Base-by-base conservation (phyloP, 148 eudicot genomes). In the Diospyros lotus region DNA sequence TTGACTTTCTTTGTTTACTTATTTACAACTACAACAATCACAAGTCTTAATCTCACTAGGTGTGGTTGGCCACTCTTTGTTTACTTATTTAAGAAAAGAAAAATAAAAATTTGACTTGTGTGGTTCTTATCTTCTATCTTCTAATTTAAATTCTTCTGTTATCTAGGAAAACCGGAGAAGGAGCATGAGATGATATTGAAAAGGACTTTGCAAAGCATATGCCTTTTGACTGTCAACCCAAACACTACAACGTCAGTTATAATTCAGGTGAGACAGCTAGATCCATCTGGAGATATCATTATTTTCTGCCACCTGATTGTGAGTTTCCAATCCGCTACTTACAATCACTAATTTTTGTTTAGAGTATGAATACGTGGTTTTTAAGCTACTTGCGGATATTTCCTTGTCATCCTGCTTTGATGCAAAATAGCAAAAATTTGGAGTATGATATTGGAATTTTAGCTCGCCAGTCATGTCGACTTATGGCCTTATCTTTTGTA, bases 121-220 rank as follows among this genome's bases (percentile, higher is more conserved):
- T 59, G 39, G 45, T 68, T 48, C 68, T 66, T 42, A 59, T 38
- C 11, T 60, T 40, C 18, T 68, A 52, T 38, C 10, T 52, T 48
- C 52, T 75, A 11, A 38, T 61, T 6, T 63, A 80, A 61, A 18
- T 44, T 59, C 50, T 4, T 67, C 13, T 72, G 15, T 64, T 78
- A 14, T 62, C 66, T 74, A 94, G 98, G 97, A n/a, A 92, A 94
- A 85, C 66, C 77, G 28, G 96, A 94, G 70, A 92, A 76, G 82
- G 97, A 94, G 85, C 86, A 76, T 75, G 97, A 94, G 84, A 87
- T 90, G 97, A 88, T 94, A 77, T 53, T 92, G 80, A 92, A 90
- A 86, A 89, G 88, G 80, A 92, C 98, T 18, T 72, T 92, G 85
- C 92, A 92, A 77, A 92, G 93, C 86, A 92, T 94, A 69, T 92